Evolutionary conservation across 164 flowering plant genomes (phyloP), one percentile per base, ranked within the genome.

Genomic region (Nelumbo lutea): DNA sequence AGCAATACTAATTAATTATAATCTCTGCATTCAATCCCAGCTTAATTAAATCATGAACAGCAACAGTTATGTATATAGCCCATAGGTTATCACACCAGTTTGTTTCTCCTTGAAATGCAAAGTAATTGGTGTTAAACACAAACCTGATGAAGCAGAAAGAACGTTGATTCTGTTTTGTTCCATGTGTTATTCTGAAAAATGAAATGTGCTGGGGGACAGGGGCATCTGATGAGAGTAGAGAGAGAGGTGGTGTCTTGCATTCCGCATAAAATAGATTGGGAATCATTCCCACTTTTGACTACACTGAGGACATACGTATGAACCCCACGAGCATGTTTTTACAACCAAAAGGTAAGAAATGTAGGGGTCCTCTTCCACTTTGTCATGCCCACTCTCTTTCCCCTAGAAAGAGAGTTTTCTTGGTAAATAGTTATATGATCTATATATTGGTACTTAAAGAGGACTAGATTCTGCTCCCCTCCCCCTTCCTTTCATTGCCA

Each of bases 201-300:
- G 53, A 3, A 27, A 27, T 27, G 53, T 6, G 11, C 53, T 50
- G 9, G 8, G 4, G 53, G 8, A 2, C 2, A 6, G 8, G 8
- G 53, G 5, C 8, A 50, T 50, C 53, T 50, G 53, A 13, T 50
- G 53, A 50, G 11, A 6, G 53, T 8, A 2, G 1, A 53, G 57
- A 53, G 68, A 45, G 55, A 46, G 56, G 61, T 65, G 76, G 69
- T 75, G 79, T 81, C 85, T 84, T 73, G 87, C 78, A 80, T 86
- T 81, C 84, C 79, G 76, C 76, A 75, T 75, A 70, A 76, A 72
- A 79, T 74, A 46, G 64, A 60, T 60, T 68, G 45, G 69, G 81
- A 66, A 81, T 85, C 78, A 86, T 84, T 70, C 77, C 74, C 70
- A 75, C 85, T 82, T 81, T 83, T 82, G 82, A 79, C 80, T 68